Percentiles rank a stretch among this genome's conserved stretches.
Evolutionary conservation across 129 eudicot species (phyloP).

Genomic region (Mikania micrantha): DNA sequence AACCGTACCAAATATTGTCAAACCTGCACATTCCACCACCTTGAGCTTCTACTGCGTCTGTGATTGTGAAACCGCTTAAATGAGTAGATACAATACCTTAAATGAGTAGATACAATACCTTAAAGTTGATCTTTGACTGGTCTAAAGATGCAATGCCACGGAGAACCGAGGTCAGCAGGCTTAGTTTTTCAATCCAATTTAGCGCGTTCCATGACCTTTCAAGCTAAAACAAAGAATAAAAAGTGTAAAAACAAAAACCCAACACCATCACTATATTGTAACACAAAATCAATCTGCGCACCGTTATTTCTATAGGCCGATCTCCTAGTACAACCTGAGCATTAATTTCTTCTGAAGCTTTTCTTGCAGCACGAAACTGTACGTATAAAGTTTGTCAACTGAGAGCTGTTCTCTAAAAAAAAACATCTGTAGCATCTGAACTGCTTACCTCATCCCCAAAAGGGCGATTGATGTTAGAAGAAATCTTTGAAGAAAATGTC

Average conservation of each 20-base stretch:
- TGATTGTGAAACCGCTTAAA: not conserved
- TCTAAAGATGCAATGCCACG: conserved; percentile 64
- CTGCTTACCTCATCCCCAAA: conserved; percentile 76
- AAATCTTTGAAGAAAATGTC: conserved; percentile 66
- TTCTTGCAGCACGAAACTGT: conserved; percentile 92
- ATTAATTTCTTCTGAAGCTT: conserved; percentile 72
- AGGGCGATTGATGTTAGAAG: conserved; percentile 71
- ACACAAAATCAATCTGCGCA: conserved; percentile 8
- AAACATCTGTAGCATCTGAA: not conserved
- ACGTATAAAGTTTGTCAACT: not conserved
- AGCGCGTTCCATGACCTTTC: conserved; percentile 94
- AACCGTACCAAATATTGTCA: not conserved
- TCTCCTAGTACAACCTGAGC: conserved; percentile 91
- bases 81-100: conserved; percentile 38
- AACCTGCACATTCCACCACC: not conserved
- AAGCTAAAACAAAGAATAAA: conserved; percentile 41
- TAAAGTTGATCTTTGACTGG: conserved; percentile 34
- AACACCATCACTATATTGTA: not conserved
- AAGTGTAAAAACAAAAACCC: not conserved
- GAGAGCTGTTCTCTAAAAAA: too few species aligned
- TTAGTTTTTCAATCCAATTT: conserved; percentile 72
- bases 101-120: conserved; percentile 37
- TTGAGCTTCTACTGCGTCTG: not conserved
- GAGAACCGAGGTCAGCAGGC: conserved; percentile 46
- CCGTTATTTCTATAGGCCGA: conserved; percentile 93